phyloP scores from a whole-genome alignment of 2,329 filamentous ascomycete genomes.

The Sporothrix sp. region DNA sequence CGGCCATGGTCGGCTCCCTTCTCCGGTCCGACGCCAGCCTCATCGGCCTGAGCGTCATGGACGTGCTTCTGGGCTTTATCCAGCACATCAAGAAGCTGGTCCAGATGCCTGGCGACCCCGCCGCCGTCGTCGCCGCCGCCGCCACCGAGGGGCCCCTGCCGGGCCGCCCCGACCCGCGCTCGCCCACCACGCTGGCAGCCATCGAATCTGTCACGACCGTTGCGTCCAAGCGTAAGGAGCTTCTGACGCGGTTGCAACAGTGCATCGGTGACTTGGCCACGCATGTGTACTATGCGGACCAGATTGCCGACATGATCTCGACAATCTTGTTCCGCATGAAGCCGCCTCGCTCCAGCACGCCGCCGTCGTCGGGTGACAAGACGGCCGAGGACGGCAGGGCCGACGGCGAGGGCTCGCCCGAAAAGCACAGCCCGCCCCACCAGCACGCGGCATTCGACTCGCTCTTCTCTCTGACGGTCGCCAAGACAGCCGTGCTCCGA shows the following conservation, averaged over 20 bases:
- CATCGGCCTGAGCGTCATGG: constrained; percentile 93
- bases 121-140: constrained; percentile 14
- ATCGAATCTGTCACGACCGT: constrained; percentile 27
- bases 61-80: constrained; percentile 76
- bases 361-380: constrained; percentile 40
- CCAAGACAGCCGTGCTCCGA: constrained; percentile 58
- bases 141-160: constrained; percentile 13
- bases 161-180: constrained; percentile 23
- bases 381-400: constrained; percentile 29
- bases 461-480: constrained; percentile 43
- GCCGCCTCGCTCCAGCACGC: constrained; percentile 39
- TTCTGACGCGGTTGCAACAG: constrained; percentile 62
- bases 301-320: constrained; percentile 88
- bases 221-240: constrained; percentile 46
- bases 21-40: constrained; percentile 84
- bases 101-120: constrained; percentile 44
- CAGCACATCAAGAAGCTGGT: constrained; percentile 73
- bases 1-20: constrained; percentile 70
- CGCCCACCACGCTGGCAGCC: constrained; percentile 21
- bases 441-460: constrained; percentile 34
- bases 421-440: constrained; percentile 27
- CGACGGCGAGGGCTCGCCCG: constrained; percentile 32
- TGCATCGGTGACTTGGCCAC: constrained; percentile 88
- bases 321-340: constrained; percentile 71
- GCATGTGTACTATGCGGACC: constrained; percentile 93